Percentiles rank a stretch among this genome's conserved stretches.
These are phyloP conservation scores for Thraustotheca clavata DNA, from an alignment of 352 stramenopile genomes.

Conservation along the genomic window DNA sequence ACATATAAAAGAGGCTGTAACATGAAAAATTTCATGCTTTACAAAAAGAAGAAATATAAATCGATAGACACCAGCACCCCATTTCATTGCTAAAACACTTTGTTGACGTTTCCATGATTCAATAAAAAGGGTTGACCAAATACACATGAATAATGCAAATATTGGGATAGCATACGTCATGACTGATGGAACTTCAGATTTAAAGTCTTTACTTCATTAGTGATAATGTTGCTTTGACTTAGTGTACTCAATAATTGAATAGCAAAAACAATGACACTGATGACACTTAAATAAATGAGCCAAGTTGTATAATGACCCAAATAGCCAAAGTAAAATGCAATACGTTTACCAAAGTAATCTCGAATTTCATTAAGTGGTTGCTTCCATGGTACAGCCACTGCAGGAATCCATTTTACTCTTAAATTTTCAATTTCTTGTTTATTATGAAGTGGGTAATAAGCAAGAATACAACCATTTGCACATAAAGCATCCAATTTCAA, in stretches of 20 bases:
- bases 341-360: slow-evolving; percentile 84
- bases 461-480: slow-evolving; percentile 64
- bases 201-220: slow-evolving; percentile 23
- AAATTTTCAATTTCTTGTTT: slow-evolving; percentile 51
- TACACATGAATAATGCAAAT: slow-evolving; percentile 81
- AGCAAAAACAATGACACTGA: slow-evolving; percentile 86
- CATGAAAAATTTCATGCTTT: slow-evolving; percentile 48
- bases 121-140: slow-evolving; percentile 87
- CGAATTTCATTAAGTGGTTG: slow-evolving; percentile 75
- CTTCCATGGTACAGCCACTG: slow-evolving; percentile 56
- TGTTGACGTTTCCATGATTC: slow-evolving; percentile 87
- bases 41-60: slow-evolving; percentile 61
- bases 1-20: slow-evolving; percentile 60
- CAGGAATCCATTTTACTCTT: slow-evolving; percentile 59
- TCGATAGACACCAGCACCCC: slow-evolving; percentile 80
- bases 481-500: slow-evolving; percentile 66
- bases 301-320: slow-evolving; percentile 94
- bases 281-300: slow-evolving; percentile 88
- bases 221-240: slow-evolving; percentile 44
- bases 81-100: slow-evolving; percentile 67
- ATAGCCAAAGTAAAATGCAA: slow-evolving; percentile 97
- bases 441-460: slow-evolving; percentile 73
- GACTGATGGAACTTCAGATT: slow-evolving; percentile 24
- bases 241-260: not conserved
- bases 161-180: slow-evolving; percentile 67